A percentile compares a stretch with the other conserved stretches of the same genome.
Evolutionary conservation across 2,329 filamentous ascomycete species (phyloP).

Genomic region (Fusarium guadeloupense): DNA sequence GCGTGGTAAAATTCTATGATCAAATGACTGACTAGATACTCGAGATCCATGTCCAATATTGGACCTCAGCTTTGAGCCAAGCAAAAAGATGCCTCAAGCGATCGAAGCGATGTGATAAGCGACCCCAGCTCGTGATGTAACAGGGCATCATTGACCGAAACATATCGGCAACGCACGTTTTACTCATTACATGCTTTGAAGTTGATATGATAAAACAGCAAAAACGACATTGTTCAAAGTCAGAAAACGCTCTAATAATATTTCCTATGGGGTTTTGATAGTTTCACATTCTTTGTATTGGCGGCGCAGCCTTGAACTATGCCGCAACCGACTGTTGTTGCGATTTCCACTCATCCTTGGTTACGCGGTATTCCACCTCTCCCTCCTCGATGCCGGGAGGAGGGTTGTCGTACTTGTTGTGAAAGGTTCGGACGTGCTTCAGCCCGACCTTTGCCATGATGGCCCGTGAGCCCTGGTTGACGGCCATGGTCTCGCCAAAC

Average conservation of each 20-base stretch:
- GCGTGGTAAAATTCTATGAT: background rate
- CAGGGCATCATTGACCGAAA: background rate
- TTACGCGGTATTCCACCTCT: constrained; percentile 41
- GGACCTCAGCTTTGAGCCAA: background rate
- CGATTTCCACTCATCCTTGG: constrained; percentile 32
- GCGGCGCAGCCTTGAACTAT: background rate
- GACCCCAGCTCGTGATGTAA: background rate
- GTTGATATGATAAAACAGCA: background rate
- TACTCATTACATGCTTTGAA: constrained; percentile 7
- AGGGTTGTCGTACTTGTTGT: constrained; percentile 40
- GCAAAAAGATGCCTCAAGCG: background rate
- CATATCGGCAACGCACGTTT: background rate
- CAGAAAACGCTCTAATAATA: background rate
- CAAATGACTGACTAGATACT: background rate
- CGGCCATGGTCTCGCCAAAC: constrained; percentile 45
- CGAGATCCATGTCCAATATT: background rate
- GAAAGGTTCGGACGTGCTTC: constrained; percentile 36
- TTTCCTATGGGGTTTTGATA: background rate
- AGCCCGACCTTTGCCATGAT: constrained; percentile 33
- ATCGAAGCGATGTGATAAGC: background rate
- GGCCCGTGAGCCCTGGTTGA: constrained; percentile 43
- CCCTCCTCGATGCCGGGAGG: constrained; percentile 41
- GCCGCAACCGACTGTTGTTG: constrained; percentile 10
- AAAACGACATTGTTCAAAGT: background rate
- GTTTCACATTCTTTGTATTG: background rate